Base-by-base conservation (phyloP, 2,329 filamentous ascomycete genomes). In the Botryosphaeria dothidea region DNA sequence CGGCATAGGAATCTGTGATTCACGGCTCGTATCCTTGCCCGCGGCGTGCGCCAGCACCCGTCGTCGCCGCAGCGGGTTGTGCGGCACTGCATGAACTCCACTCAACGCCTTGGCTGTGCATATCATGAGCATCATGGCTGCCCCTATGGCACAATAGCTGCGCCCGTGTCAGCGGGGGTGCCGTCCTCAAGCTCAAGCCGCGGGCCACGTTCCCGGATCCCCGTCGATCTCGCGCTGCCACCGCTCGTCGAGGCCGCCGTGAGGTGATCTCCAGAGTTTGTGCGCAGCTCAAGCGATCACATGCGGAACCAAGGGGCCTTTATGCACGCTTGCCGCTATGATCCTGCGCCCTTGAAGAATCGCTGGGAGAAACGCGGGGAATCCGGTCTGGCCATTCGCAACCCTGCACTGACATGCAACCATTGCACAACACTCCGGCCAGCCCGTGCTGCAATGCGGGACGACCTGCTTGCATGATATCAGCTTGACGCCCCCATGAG, bases 71-170 rank as follows among this genome's bases (percentile, higher is more conserved):
- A 48, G 41, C 58, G 46, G 45, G 34, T 17, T 62, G 45, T 62
- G 58, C 58, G 45, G 58, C 58, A 49, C 46, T 62, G 58, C 58
- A 62, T 49, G 58, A 62, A 62, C 58, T 52, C 58, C 58, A 62
- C 58, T 45, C 45, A 62, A 4, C 45, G 15, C 31, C 58, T 62
- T 62, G 56, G 56, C 56, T 34, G 38, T 36, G 56, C 56, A 45
- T 60, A 46, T 60, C 56, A 60, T 60, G 56, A 60, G 56, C 56
- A 60, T 31, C 56, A 25, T 45, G 54, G 38, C 56, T 15, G 54
- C 38, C 54, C 9, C 21, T 17, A 58, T 58, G 54, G 54, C 54
- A 58, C 54, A 58, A 58, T 58, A 17, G 15, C 38, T 3, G 38
- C 38, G 38, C 17, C 11, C 38, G 61, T 63, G 61, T 63, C 61